A percentile compares a stretch with the other conserved stretches of the same genome.
Evolutionary conservation across 805 yeast species (phyloP).

Genomic region (Zygosaccharomyces bailii): DNA sequence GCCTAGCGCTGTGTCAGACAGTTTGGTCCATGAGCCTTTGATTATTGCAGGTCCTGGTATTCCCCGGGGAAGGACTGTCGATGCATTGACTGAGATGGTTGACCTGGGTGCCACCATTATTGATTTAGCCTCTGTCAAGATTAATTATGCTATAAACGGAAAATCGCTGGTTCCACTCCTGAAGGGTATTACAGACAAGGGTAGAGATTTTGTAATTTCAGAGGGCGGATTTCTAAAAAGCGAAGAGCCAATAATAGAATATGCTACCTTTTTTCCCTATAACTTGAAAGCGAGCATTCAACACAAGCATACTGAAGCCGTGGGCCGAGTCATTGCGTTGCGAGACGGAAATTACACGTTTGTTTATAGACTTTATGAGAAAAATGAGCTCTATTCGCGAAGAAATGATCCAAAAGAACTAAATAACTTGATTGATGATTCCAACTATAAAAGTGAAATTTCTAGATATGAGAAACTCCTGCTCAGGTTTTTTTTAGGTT

Average conservation of each 20-base stretch:
- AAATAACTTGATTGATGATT: slow-evolving; percentile 8
- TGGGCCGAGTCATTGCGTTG: slow-evolving; percentile 8
- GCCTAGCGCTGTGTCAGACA: slow-evolving; percentile 21
- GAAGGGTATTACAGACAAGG: neutral
- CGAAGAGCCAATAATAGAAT: slow-evolving; percentile 12
- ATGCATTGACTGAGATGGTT: slow-evolving; percentile 16
- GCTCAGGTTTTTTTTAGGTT: slow-evolving; percentile 7
- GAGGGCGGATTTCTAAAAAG: slow-evolving; percentile 10
- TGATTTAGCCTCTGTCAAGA: slow-evolving; percentile 8
- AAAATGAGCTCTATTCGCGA: slow-evolving; percentile 9
- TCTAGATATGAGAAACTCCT: slow-evolving; percentile 1
- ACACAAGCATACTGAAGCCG: slow-evolving; percentile 5
- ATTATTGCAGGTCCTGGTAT: slow-evolving; percentile 13
- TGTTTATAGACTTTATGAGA: slow-evolving; percentile 11
- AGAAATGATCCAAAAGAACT: slow-evolving; percentile 7
- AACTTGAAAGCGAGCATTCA: slow-evolving; percentile 7
- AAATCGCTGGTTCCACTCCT: slow-evolving; percentile 10
- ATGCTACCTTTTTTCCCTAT: slow-evolving; percentile 8
- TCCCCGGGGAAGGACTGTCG: slow-evolving; percentile 7
- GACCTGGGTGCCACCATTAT: slow-evolving; percentile 17
- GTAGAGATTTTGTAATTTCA: slow-evolving; percentile 4
- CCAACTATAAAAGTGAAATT: neutral
- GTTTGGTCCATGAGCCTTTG: slow-evolving; percentile 14
- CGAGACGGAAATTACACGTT: slow-evolving; percentile 8
- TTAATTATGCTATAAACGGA: slow-evolving; percentile 8